Conservation (phyloP, 495 filamentous ascomycete species). For the Penicillium manginii region DNA sequence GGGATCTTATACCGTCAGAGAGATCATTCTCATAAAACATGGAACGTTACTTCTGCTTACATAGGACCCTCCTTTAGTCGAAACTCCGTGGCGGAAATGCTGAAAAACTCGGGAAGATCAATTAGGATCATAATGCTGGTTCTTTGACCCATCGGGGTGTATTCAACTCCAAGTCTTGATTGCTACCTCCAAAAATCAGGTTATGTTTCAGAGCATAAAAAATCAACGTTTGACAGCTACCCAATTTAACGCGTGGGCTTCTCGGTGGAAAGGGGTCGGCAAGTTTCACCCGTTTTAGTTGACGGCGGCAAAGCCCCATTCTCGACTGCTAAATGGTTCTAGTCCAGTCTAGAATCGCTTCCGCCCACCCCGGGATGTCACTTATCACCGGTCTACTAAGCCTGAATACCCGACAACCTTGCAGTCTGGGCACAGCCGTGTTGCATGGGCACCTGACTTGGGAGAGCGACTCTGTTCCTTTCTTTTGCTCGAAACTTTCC, state of each 20-base stretch:
- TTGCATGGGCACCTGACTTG: background rate
- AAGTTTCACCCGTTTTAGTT: background rate
- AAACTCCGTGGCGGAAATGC: no score
- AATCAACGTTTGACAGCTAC: background rate
- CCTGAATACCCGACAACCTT: background rate
- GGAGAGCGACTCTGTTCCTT: background rate
- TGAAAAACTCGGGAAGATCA: no score
- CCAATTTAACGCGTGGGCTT: background rate
- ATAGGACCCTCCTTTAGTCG: no score
- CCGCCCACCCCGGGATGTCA: conserved; percentile 1
- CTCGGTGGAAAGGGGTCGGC: background rate
- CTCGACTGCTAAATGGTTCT: background rate
- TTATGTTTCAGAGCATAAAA: conserved; percentile 3
- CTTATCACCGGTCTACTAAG: background rate
- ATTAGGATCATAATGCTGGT: no score
- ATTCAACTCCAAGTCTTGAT: background rate
- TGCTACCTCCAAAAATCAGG: background rate
- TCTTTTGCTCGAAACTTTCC: background rate
- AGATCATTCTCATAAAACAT: no score
- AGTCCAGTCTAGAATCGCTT: conserved; percentile 3
- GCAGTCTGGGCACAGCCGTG: background rate
- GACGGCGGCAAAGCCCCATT: background rate
- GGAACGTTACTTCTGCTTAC: no score
- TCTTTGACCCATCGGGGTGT: background rate
- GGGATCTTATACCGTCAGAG: no score